Percentiles rank a stretch among this genome's conserved stretches.
phyloP scores from a whole-genome alignment of 371 early-diverging fungal genomes.

The Lichtheimia ornata region DNA sequence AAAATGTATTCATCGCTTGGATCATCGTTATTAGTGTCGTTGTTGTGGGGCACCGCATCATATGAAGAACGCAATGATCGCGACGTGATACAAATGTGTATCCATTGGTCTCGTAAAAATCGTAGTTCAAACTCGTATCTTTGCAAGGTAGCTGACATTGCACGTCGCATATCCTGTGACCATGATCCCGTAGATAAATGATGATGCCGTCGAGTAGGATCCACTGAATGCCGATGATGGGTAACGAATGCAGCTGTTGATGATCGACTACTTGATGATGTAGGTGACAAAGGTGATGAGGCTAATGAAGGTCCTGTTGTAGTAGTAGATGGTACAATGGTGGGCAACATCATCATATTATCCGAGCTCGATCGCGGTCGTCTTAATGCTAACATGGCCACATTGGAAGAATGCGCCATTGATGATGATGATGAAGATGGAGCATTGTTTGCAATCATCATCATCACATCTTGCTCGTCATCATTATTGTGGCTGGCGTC shows the following conservation, averaged over 20 bases:
- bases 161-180: too few relatives aligned
- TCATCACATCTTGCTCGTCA: too few relatives aligned
- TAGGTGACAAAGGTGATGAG: background rate
- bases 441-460: too few relatives aligned
- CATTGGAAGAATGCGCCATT: background rate
- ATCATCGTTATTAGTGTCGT: background rate
- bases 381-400: too few relatives aligned
- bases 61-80: conserved; percentile 14
- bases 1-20: background rate
- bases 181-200: background rate
- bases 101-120: conserved; percentile 18
- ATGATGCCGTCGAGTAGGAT: too few relatives aligned
- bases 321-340: too few relatives aligned
- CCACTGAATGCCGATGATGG: background rate
- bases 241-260: background rate
- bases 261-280: background rate
- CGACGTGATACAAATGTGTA: conserved; percentile 11
- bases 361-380: too few relatives aligned
- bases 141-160: too few relatives aligned
- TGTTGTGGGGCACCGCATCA: background rate
- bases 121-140: conserved; percentile 8
- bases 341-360: too few relatives aligned
- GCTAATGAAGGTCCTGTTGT: too few relatives aligned
- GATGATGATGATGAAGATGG: background rate
- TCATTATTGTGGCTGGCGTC: too few relatives aligned